phyloP scores from a whole-genome alignment of 2,329 filamentous ascomycete species.

The Cercospora zeina region DNA sequence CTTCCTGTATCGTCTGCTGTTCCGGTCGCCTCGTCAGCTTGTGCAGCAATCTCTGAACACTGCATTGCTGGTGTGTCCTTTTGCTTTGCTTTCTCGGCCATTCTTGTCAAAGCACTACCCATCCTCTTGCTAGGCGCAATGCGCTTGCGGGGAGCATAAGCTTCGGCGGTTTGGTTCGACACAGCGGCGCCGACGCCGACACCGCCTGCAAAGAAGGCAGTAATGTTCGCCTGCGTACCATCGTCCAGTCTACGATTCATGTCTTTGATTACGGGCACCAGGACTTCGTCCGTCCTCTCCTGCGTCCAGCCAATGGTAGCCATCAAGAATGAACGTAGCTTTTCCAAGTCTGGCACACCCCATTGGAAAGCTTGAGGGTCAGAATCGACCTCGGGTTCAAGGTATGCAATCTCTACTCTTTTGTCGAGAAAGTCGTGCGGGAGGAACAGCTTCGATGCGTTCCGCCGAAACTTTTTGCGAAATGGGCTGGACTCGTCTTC shows the following conservation, averaged over 20 bases:
- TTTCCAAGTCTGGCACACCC: slow-evolving; percentile 91
- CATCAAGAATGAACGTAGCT: slow-evolving; percentile 81
- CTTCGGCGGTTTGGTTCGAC: slow-evolving; percentile 48
- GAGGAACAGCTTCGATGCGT: slow-evolving; percentile 82
- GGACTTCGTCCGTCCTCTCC: slow-evolving; percentile 90
- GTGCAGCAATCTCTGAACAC: too few relatives aligned
- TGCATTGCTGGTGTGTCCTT: slow-evolving; percentile 1
- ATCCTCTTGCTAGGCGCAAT: slow-evolving; percentile 70
- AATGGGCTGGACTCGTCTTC: slow-evolving; percentile 62
- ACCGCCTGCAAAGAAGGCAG: slow-evolving; percentile 78
- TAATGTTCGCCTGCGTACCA: slow-evolving; percentile 95
- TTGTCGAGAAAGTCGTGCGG: slow-evolving; percentile 75
- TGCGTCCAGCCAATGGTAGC: slow-evolving; percentile 87
- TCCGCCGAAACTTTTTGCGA: slow-evolving; percentile 81
- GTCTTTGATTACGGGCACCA: slow-evolving; percentile 91
- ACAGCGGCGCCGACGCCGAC: slow-evolving; percentile 64
- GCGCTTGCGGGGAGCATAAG: slow-evolving; percentile 69
- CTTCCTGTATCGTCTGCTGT: slow-evolving; percentile 11
- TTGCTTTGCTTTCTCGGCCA: slow-evolving; percentile 58
- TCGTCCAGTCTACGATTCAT: slow-evolving; percentile 88
- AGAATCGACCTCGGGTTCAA: slow-evolving; percentile 80
- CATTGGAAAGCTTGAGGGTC: slow-evolving; percentile 82
- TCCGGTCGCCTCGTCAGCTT: background rate
- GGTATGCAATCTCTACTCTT: slow-evolving; percentile 79
- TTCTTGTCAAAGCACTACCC: slow-evolving; percentile 69